Evolutionary conservation across 331 rosid species (phyloP).

Genomic region (Spiraea crenata): DNA sequence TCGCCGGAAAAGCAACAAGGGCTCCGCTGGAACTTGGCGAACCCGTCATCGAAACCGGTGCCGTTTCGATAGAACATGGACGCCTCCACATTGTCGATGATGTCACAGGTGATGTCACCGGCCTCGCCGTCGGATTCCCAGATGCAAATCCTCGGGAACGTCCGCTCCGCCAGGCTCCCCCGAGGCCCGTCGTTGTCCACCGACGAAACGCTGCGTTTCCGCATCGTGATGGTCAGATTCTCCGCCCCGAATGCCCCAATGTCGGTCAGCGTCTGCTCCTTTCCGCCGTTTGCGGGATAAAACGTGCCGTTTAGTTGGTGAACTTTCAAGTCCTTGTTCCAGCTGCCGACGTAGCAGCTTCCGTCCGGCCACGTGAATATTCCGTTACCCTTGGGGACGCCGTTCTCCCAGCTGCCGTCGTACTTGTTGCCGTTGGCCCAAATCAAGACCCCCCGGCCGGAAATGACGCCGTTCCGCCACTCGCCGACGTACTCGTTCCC

Average conservation of each 20-base stretch:
- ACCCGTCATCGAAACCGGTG: constrained; percentile 44
- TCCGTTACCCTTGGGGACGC: constrained; percentile 80
- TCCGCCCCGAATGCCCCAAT: constrained; percentile 44
- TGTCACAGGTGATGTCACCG: constrained; percentile 94
- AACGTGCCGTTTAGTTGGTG: constrained; percentile 62
- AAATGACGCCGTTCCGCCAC: constrained; percentile 86
- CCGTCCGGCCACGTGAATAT: constrained; percentile 79
- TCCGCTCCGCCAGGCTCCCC: constrained; percentile 66
- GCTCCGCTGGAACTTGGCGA: constrained; percentile 43
- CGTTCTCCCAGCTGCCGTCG: constrained; percentile 94
- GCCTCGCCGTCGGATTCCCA: constrained; percentile 99
- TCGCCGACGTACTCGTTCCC: constrained; percentile 82
- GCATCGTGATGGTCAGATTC: constrained; percentile 47
- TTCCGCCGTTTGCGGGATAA: constrained; percentile 45
- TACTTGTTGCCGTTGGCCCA: constrained; percentile 89
- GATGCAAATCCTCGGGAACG: constrained; percentile 90
- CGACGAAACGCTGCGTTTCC: constrained; percentile 57
- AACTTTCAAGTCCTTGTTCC: constrained; percentile 68
- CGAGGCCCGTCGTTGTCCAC: constrained; percentile 48
- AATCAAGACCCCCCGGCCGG: constrained; percentile 64
- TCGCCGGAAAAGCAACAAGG: constrained; percentile 65
- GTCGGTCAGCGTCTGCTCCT: constrained; percentile 26
- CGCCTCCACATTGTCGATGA: constrained; percentile 89
- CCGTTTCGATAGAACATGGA: constrained; percentile 78
- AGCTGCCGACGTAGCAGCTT: constrained; percentile 63